These are phyloP conservation scores for Neonectria neomacrospora DNA, from an alignment of 2,329 filamentous ascomycete genomes.

Conservation along the genomic window DNA sequence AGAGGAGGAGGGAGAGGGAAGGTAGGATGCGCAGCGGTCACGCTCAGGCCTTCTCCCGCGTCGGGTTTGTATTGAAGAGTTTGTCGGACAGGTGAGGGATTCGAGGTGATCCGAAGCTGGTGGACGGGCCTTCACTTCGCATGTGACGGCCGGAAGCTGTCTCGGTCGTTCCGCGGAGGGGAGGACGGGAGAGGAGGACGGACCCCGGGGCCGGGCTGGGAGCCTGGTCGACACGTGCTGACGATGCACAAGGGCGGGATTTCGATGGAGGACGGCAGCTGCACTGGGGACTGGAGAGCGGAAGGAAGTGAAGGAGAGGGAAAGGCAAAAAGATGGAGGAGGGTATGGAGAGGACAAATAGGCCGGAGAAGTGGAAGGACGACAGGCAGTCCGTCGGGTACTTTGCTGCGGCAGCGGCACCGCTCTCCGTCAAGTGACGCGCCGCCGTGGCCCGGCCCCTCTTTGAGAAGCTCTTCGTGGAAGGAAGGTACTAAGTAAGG, in stretches of 20 bases:
- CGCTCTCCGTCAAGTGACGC: conserved; percentile 39
- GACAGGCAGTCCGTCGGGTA: conserved; percentile 10
- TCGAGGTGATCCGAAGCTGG: conserved; percentile 5
- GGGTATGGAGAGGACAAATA: conserved; percentile 22
- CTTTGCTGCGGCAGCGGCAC: conserved; percentile 14
- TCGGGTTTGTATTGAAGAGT: conserved; percentile 11
- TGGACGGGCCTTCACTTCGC: conserved; percentile 27
- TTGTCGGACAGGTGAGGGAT: conserved; percentile 9
- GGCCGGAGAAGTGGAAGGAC: conserved; percentile 39
- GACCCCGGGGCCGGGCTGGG: conserved; percentile 1
- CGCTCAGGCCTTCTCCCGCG: conserved; percentile 16
- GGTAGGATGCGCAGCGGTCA: conserved; percentile 13
- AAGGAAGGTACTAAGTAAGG: no score
- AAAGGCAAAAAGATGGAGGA: conserved; percentile 9
- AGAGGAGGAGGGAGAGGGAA: neutral
- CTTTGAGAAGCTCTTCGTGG: conserved; percentile 17
- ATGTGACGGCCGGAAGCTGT: conserved; percentile 26
- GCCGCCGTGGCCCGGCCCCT: conserved; percentile 29
- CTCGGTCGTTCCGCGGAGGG: conserved; percentile 27
- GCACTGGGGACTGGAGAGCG: conserved; percentile 9
- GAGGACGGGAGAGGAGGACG: conserved; percentile 11
- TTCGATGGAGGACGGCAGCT: neutral
- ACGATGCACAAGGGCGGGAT: conserved; percentile 16
- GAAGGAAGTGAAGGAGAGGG: conserved; percentile 9
- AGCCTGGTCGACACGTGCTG: conserved; percentile 26